Base-by-base conservation (phyloP, 2,329 filamentous ascomycete species). In the Trichophyton equinum region DNA sequence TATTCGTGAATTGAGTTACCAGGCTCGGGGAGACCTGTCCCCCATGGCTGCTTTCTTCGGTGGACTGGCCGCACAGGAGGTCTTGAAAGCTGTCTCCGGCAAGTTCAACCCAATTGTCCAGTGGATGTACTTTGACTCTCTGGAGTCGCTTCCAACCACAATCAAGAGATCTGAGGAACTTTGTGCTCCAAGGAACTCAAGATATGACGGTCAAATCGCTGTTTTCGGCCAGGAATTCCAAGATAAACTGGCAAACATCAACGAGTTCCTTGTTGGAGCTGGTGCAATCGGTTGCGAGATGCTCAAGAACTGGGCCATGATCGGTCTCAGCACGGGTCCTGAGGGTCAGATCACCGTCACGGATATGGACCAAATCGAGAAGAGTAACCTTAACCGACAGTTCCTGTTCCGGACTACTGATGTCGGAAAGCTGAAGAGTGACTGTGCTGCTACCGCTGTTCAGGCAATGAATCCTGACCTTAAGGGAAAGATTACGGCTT, bases 231-330 rank as follows among this genome's bases (percentile, higher is more conserved):
- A 83, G 68, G 89, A 96, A 65, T 99, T 86, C 75, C 94, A 99
- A 75, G 87, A 96, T 58, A 96, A 96, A 80, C 82, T 99, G 67
- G 83, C 87, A 63, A 95, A 96, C 69, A 76, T 94, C 64, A 94
- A 86, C 70, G 85, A 97, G 69, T 99, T 99, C 79, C 81, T 99
- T 60, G 94, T 99, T 62, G 94, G 94, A 67, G 90, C 94, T 55
- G 94, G 94, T 68, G 94, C 95, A 65, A 99, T 99, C 73, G 94
- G 94, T 53, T 99, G 94, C 71, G 94, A 99, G 72, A 99, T 97
- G 88, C 79, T 99, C 67, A 99, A 99, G 83, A 97, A 97, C 75
- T 99, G 94, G 91, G 92, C 95, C 40, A 95, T 99, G 91, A 95
- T 97, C 73, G 94, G 94, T 66, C 80, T 99, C 33, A 92, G 87